phyloP scores from a whole-genome alignment of 768 basidiomycete genomes.

The Paxillus ammoniavirescens region DNA sequence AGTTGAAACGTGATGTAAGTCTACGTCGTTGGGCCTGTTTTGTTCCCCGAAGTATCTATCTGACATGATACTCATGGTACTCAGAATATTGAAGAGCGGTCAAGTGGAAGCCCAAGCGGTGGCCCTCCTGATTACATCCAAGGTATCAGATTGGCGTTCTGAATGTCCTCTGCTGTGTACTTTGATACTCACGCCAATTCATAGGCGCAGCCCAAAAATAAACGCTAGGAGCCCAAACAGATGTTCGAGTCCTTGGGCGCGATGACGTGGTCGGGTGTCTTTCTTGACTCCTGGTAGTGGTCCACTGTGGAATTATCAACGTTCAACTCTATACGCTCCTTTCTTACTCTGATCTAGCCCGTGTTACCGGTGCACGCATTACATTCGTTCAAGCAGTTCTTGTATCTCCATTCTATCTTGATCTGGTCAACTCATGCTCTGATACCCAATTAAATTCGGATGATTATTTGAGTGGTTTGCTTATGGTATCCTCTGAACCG shows the following conservation, averaged over 20 bases:
- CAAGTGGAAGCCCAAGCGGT: not conserved
- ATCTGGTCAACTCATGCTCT: not conserved
- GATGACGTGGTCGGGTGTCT: not conserved
- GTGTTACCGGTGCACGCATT: not conserved
- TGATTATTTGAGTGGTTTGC: not conserved
- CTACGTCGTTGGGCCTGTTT: too few relatives aligned
- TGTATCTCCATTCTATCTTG: too few relatives aligned
- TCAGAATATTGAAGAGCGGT: not conserved
- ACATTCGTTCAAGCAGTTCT: not conserved
- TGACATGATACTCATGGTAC: not conserved
- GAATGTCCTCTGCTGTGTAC: too few relatives aligned
- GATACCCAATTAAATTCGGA: not conserved
- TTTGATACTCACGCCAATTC: not conserved
- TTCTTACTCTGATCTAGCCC: not conserved
- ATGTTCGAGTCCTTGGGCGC: not conserved
- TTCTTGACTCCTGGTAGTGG: not conserved
- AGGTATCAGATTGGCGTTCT: not conserved
- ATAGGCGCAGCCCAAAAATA: not conserved
- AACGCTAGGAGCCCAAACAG: not conserved
- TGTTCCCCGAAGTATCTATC: not conserved
- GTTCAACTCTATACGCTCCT: slow-evolving; percentile 5
- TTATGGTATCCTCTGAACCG: not conserved
- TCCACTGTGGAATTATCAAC: not conserved
- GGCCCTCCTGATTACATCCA: not conserved
- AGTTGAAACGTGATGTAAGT: slow-evolving; percentile 9